A percentile compares a stretch with the other conserved stretches of the same genome.
These are phyloP conservation scores for Cystobasidium ongulense DNA, from an alignment of 768 basidiomycete species.

Conservation along the genomic window DNA sequence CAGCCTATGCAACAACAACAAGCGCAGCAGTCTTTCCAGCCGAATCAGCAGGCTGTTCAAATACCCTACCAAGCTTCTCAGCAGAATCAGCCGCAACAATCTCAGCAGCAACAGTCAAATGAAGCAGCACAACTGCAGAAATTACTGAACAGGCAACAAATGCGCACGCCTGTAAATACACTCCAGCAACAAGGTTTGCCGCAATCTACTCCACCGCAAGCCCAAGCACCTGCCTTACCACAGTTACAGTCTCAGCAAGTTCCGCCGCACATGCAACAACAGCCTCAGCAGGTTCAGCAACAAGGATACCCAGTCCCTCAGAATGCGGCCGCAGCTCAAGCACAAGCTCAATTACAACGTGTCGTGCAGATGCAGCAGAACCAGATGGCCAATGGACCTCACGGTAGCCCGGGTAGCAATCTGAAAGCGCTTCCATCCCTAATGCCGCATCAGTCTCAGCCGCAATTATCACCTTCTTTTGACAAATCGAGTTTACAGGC, in stretches of 20 bases:
- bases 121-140: neutral
- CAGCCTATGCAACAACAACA: slow-evolving; percentile 15
- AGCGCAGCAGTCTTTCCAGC: neutral
- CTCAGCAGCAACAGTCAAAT: neutral
- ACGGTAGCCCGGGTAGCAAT: neutral
- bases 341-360: slow-evolving; percentile 1
- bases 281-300: slow-evolving; percentile 14
- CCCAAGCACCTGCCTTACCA: neutral
- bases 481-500: neutral
- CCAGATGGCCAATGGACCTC: neutral
- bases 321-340: neutral
- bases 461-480: neutral
- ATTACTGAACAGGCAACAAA: neutral
- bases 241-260: slow-evolving; percentile 22
- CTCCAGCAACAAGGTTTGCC: slow-evolving; percentile 3
- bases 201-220: slow-evolving; percentile 12
- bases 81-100: neutral
- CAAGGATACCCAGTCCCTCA: neutral
- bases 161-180: slow-evolving; percentile 5
- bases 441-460: too few species aligned
- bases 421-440: slow-evolving; percentile 35
- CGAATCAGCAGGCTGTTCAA: neutral
- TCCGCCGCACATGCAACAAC: slow-evolving; percentile 23
- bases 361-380: slow-evolving; percentile 10
- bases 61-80: neutral